Conservation (phyloP, 768 basidiomycete species). For the Tulasnella sp. region DNA sequence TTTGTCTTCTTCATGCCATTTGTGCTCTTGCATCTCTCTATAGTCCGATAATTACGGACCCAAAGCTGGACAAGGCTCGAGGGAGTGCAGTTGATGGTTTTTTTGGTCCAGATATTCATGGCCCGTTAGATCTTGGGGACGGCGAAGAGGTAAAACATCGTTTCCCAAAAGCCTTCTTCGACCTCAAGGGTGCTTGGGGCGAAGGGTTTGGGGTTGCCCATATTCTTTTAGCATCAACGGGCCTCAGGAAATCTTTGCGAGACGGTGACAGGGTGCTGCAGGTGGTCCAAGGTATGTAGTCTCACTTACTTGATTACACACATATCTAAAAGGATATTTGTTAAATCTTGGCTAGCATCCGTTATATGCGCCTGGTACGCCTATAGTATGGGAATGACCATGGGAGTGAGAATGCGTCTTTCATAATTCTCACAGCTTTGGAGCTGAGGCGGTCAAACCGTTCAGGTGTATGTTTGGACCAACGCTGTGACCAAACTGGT, state of each 20-base stretch:
- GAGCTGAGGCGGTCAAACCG: neutral
- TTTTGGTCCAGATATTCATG: neutral
- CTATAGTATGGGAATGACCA: constrained; percentile 4
- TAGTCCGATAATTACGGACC: constrained; percentile 25
- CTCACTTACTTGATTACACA: no score
- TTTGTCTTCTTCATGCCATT: constrained; percentile 28
- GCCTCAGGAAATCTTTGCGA: neutral
- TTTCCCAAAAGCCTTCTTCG: neutral
- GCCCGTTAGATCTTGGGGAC: neutral
- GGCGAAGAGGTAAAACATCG: neutral
- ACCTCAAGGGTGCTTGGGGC: neutral
- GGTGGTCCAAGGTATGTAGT: constrained; percentile 13
- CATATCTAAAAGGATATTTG: neutral
- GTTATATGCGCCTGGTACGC: constrained; percentile 11
- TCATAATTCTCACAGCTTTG: no score
- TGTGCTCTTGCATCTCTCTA: constrained; percentile 35
- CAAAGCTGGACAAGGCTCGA: constrained; percentile 38
- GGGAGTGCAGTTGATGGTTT: neutral
- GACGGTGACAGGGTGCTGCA: constrained; percentile 14
- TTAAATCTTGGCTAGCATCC: neutral
- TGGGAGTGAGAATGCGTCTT: neutral
- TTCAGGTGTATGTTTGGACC: neutral
- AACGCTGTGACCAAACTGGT: neutral
- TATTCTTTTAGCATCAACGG: neutral
- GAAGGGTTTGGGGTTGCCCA: constrained; percentile 1